Conservation (phyloP, 2,329 filamentous ascomycete species). For the Phaeoacremonium minimum region DNA sequence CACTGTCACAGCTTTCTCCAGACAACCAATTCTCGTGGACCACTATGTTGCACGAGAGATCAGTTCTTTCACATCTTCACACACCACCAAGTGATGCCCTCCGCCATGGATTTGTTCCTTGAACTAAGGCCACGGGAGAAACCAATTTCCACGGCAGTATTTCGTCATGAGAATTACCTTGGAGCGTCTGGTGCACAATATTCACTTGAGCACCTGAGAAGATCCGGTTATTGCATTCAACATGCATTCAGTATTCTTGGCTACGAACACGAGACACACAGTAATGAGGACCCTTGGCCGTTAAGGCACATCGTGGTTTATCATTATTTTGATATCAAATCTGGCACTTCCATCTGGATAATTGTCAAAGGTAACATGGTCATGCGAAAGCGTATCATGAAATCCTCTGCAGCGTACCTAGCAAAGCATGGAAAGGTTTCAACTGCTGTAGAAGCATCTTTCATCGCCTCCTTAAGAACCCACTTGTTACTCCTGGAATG, state of each 20-base stretch:
- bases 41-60: conserved; percentile 13
- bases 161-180: conserved; percentile 12
- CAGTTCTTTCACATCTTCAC: conserved; percentile 12
- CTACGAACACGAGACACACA: conserved; percentile 7
- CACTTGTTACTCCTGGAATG: conserved; percentile 14
- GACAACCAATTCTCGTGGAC: conserved; percentile 7
- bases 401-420: conserved; percentile 3
- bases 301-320: conserved; percentile 13
- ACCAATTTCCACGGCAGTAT: conserved; percentile 7
- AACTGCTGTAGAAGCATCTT: conserved; percentile 9
- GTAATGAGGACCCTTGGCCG: conserved; percentile 12
- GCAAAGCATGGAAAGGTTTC: conserved; percentile 6
- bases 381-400: conserved; percentile 10
- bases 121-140: conserved; percentile 9
- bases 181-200: conserved; percentile 4
- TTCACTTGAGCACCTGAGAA: conserved; percentile 1
- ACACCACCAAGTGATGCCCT: conserved; percentile 17
- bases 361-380: conserved; percentile 14
- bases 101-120: conserved; percentile 14
- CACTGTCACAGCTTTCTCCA: conserved; percentile 9
- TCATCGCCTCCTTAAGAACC: conserved; percentile 9
- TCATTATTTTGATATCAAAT: conserved; percentile 13
- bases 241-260: conserved; percentile 14
- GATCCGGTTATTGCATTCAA: conserved; percentile 13
- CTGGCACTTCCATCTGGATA: conserved; percentile 12